Conservation (phyloP, 2,329 filamentous ascomycete species). For the Ophiostoma ips region DNA sequence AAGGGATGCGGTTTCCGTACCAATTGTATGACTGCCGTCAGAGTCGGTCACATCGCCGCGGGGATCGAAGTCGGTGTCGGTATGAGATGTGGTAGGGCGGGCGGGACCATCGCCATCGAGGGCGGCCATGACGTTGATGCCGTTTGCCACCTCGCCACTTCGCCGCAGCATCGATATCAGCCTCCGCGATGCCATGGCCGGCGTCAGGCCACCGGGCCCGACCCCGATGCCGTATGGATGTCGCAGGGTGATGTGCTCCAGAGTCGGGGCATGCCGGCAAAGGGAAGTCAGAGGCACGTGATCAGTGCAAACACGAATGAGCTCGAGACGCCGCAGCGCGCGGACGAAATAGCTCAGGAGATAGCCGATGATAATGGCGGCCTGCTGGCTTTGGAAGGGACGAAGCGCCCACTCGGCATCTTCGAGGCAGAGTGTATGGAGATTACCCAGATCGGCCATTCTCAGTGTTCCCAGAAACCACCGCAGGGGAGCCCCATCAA, state of each 20-base stretch:
- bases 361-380: conserved; percentile 24
- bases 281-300: conserved; percentile 28
- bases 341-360: conserved; percentile 26
- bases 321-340: conserved; percentile 24
- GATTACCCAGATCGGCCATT: conserved; percentile 22
- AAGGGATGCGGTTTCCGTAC: too few relatives aligned
- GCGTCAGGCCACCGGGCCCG: neutral
- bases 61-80: too few relatives aligned
- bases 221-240: conserved; percentile 18
- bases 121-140: neutral
- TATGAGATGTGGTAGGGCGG: too few relatives aligned
- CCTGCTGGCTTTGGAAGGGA: conserved; percentile 24
- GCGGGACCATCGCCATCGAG: neutral
- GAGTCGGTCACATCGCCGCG: too few relatives aligned
- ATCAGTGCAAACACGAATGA: conserved; percentile 27
- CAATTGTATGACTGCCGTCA: too few relatives aligned
- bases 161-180: conserved; percentile 1
- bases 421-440: conserved; percentile 28
- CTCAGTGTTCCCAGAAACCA: conserved; percentile 30
- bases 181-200: neutral
- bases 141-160: neutral
- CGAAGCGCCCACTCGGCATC: conserved; percentile 26
- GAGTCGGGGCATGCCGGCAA: conserved; percentile 23
- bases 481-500: conserved; percentile 30
- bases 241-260: conserved; percentile 27